These are phyloP conservation scores for Nissolia schottii DNA, from an alignment of 306 rosid species.

Conservation along the genomic window DNA sequence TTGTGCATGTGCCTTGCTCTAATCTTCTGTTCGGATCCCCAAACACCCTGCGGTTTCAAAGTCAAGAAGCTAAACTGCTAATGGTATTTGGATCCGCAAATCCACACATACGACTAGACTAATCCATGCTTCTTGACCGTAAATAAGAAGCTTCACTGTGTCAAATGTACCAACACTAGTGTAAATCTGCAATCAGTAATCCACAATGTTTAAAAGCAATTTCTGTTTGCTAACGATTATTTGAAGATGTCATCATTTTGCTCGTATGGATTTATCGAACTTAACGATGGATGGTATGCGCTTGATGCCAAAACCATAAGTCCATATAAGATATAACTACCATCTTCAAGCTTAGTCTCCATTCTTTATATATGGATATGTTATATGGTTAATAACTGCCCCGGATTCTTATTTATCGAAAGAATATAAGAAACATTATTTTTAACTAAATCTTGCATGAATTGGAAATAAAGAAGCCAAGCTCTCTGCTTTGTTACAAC, in stretches of 20 bases:
- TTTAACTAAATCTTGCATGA: background rate
- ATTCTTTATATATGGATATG: background rate
- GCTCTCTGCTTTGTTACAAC: conserved; percentile 22
- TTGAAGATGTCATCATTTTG: background rate
- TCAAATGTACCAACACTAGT: background rate
- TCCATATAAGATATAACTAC: too few species aligned
- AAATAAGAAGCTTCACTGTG: background rate
- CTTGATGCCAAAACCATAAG: too few species aligned
- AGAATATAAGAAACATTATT: background rate
- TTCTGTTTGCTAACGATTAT: background rate
- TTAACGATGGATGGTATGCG: too few species aligned
- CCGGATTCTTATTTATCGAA: background rate
- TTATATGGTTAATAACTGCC: background rate
- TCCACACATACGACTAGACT: background rate
- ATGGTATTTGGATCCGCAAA: background rate
- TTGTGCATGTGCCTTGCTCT: background rate
- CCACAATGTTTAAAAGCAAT: background rate
- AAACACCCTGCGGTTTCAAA: background rate
- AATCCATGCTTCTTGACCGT: background rate
- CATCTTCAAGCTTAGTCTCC: background rate
- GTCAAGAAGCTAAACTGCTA: too few species aligned
- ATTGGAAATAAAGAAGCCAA: conserved; percentile 29
- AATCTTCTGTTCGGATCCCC: background rate
- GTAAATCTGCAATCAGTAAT: background rate
- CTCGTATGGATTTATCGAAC: background rate